These are phyloP conservation scores for Stemphylium beticola DNA, from an alignment of 2,329 filamentous ascomycete genomes.

Conservation along the genomic window DNA sequence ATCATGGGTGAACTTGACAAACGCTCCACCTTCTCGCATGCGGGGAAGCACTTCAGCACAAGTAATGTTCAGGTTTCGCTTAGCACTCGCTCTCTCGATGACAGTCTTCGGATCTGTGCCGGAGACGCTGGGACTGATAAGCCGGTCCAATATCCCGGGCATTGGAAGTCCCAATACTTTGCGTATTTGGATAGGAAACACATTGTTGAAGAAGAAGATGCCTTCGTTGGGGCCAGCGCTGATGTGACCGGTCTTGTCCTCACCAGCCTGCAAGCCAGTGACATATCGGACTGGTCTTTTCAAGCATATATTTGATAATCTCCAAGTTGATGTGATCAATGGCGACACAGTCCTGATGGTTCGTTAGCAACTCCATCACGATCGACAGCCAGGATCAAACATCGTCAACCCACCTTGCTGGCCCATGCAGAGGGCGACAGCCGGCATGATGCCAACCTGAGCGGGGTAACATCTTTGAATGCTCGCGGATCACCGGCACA, in stretches of 20 bases:
- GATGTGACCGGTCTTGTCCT: conserved; percentile 81
- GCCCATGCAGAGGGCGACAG: conserved; percentile 22
- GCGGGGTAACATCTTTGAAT: conserved; percentile 24
- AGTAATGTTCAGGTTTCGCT: conserved; percentile 66
- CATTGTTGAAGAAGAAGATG: conserved; percentile 88
- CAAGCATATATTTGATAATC: background rate
- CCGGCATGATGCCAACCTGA: conserved; percentile 28
- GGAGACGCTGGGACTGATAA: conserved; percentile 59
- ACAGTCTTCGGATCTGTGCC: conserved; percentile 64
- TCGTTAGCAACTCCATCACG: conserved; percentile 28
- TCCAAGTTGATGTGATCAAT: conserved; percentile 5
- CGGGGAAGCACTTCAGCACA: conserved; percentile 83
- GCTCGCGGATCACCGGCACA: conserved; percentile 15
- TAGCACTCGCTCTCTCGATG: conserved; percentile 63
- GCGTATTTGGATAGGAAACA: conserved; percentile 80
- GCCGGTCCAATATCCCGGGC: conserved; percentile 57
- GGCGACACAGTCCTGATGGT: conserved; percentile 20
- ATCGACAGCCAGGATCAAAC: conserved; percentile 29
- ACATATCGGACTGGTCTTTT: conserved; percentile 29
- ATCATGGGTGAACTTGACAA: conserved; percentile 79
- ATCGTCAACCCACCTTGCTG: conserved; percentile 31
- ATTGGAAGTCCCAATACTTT: conserved; percentile 64
- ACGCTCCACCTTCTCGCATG: conserved; percentile 90
- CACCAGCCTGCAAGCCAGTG: conserved; percentile 55
- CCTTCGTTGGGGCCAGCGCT: conserved; percentile 76